phyloP scores from a whole-genome alignment of 495 filamentous ascomycete genomes.

The Penicillium pulvis region DNA sequence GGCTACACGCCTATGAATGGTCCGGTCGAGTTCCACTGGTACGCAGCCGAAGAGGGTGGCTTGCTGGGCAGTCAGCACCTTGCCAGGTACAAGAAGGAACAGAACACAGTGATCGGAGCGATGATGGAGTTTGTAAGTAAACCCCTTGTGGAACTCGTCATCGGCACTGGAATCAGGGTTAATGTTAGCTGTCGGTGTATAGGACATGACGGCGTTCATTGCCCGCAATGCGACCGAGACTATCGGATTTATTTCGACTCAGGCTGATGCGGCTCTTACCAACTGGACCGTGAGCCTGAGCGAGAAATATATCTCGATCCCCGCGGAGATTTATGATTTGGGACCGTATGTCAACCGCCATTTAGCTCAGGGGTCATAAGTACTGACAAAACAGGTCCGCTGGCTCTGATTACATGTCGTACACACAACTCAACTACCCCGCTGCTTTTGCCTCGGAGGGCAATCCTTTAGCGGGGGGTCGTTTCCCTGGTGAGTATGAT shows the following conservation, averaged over 20 bases:
- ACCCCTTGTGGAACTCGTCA: neutral
- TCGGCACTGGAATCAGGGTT: neutral
- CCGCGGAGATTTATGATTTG: conserved; percentile 14
- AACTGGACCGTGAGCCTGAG: conserved; percentile 15
- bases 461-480: conserved; percentile 11
- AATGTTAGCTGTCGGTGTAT: neutral
- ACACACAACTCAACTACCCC: conserved; percentile 19
- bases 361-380: neutral
- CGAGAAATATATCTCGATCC: conserved; percentile 17
- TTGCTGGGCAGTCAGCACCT: conserved; percentile 17
- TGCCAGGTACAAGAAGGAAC: conserved; percentile 18
- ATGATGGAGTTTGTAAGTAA: conserved; percentile 21
- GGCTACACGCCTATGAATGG: conserved; percentile 14
- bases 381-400: conserved; percentile 11
- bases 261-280: conserved; percentile 13
- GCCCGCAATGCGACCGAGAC: conserved; percentile 15
- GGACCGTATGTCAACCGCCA: conserved; percentile 7
- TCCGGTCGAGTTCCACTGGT: conserved; percentile 21
- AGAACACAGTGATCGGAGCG: conserved; percentile 12
- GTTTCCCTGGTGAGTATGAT: conserved; percentile 16
- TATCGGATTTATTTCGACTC: conserved; percentile 17
- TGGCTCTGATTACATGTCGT: conserved; percentile 21
- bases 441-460: conserved; percentile 18
- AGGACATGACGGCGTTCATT: conserved; percentile 19
- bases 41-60: conserved; percentile 20